Evolutionary conservation across 1,284 basidiomycete species (phyloP).

Genomic region (Cutaneotrichosporon mucoides): DNA sequence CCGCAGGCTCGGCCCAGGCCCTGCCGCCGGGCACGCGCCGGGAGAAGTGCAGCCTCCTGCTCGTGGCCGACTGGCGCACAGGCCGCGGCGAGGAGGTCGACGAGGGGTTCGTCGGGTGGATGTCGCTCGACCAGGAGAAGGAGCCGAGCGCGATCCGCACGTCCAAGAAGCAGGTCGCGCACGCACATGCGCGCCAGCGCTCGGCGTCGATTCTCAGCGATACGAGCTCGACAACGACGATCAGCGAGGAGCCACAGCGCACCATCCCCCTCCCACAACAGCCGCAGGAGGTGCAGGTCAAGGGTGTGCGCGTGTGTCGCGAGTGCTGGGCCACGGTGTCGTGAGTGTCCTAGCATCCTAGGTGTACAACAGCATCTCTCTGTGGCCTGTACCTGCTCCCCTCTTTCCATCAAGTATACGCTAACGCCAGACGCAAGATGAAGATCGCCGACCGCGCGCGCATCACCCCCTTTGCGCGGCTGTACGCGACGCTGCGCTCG

Average conservation of each 20-base stretch:
- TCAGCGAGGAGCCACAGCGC: conserved; percentile 19
- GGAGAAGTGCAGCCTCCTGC: conserved; percentile 68
- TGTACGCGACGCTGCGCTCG: conserved; percentile 69
- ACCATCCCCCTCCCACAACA: conserved; percentile 36
- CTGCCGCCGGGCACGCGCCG: conserved; percentile 55
- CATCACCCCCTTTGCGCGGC: conserved; percentile 61
- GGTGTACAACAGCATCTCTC: too few species aligned
- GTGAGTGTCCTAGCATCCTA: conserved; percentile 30
- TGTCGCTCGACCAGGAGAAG: conserved; percentile 30
- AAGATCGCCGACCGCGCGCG: conserved; percentile 65
- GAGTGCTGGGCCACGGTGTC: conserved; percentile 72
- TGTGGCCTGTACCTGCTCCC: too few species aligned
- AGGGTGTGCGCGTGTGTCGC: conserved; percentile 76
- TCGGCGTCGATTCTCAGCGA: background rate
- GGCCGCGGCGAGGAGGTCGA: conserved; percentile 75
- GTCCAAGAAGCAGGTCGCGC: background rate
- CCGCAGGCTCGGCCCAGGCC: conserved; percentile 12
- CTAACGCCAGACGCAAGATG: conserved; percentile 66
- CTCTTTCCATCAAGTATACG: background rate
- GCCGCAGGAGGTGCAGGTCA: conserved; percentile 67
- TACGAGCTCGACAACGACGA: background rate
- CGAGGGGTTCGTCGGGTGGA: conserved; percentile 72
- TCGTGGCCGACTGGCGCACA: conserved; percentile 71
- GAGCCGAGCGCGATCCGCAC: background rate
- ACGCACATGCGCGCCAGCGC: conserved; percentile 1